Evolutionary conservation across 1,284 basidiomycete genomes (phyloP), one percentile per base, ranked within the genome.

Genomic region (Cystobasidium sp.): DNA sequence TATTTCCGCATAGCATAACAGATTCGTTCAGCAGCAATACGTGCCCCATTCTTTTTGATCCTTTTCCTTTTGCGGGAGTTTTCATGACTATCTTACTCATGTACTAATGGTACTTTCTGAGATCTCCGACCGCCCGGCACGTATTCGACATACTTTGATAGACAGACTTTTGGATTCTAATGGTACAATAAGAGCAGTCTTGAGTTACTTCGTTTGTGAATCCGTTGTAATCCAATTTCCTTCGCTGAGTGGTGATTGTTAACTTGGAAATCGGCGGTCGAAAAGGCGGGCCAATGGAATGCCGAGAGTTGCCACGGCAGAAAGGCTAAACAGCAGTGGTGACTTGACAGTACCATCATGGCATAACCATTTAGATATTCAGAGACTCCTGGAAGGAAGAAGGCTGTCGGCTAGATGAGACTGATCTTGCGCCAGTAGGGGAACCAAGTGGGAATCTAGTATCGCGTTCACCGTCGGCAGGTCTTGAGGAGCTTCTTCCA

Each of bases 371-470:
- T 41, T 63, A 49, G 46, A 63, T 41, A 63, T 63, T 47, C n/a
- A 63, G 18, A 22, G 61, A 52, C 22, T 66, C 64, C 24, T 52
- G 20, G 47, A 47, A 43, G 20, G 44, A 46, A 43, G 24, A 31
- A 66, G 64, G 64, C 51, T 66, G 64, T 5, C 64, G 64, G 37
- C 14, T 52, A n/a, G 31, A n/a, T 6, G 64, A 66, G 51, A 66
- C 31, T 22, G 64, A 66, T 52, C 64, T 37, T 39, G 64, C 64
- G 24, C 64, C 64, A 39, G 64, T 66, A 43, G 64, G 64, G 39
- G 49, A 52, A 53, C 64, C 64, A 44, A 66, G 1, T 20, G 49
- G 64, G 49, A 24, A 43, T 66, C 64, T 66, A 44, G 20, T 14
- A 31, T 61, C 24, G 51, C 70, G 41, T n/a, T 66, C 46, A 31